Evolutionary conservation across 2,329 filamentous ascomycete genomes (phyloP).

Genomic region (Akanthomyces uredinophilus): DNA sequence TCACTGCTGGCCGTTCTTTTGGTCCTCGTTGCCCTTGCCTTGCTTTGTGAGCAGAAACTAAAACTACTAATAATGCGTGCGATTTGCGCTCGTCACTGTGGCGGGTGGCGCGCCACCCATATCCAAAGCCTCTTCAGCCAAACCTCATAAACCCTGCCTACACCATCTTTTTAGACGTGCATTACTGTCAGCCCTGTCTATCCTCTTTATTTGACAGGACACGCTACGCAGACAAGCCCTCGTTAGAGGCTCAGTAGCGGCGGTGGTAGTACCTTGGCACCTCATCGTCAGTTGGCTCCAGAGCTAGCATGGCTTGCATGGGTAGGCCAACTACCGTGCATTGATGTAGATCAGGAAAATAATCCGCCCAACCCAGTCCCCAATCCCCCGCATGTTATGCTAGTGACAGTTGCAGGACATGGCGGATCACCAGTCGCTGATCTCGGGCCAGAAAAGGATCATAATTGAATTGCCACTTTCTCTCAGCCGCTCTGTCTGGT

Average conservation of each 20-base stretch:
- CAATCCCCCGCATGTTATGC: constrained; percentile 5
- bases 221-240: background rate
- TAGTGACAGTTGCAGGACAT: constrained; percentile 1
- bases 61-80: background rate
- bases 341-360: background rate
- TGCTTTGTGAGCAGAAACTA: background rate
- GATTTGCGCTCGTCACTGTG: background rate
- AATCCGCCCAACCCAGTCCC: background rate
- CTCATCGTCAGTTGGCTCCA: background rate
- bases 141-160: background rate
- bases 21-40: background rate
- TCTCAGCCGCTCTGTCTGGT: background rate
- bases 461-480: background rate
- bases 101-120: no score
- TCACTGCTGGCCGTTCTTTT: background rate
- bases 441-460: background rate
- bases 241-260: background rate
- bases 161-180: background rate
- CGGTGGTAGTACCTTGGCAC: background rate
- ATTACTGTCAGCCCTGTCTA: background rate
- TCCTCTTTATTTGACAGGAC: background rate
- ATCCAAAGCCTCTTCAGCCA: no score
- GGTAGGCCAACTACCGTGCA: constrained; percentile 1
- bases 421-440: constrained; percentile 8
- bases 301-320: background rate